A percentile compares a stretch with the other conserved stretches of the same genome.
These are phyloP conservation scores for Chimonanthus salicifolius DNA, from an alignment of 164 flowering plant genomes.

Conservation along the genomic window DNA sequence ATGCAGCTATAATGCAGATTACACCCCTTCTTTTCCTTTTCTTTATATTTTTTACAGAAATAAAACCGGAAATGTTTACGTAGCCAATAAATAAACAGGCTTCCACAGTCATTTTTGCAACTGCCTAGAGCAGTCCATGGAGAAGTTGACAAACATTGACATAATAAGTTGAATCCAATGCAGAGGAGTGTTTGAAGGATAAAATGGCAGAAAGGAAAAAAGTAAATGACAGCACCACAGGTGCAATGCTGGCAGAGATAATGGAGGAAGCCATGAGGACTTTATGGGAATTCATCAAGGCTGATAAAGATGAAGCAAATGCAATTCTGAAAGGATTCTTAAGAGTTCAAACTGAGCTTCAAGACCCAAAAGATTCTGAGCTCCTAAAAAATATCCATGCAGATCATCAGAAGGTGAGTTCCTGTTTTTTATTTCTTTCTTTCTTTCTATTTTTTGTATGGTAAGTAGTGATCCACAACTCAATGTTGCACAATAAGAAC, in stretches of 20 bases:
- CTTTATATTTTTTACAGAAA: too few relatives aligned
- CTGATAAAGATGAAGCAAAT: constrained; percentile 41
- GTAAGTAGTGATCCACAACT: too few relatives aligned
- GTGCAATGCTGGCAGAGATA: constrained; percentile 26
- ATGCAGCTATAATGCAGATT: too few relatives aligned
- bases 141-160: background rate
- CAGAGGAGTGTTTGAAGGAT: constrained; percentile 51
- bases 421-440: background rate
- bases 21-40: too few relatives aligned
- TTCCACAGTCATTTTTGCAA: too few relatives aligned
- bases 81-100: too few relatives aligned
- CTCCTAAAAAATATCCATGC: constrained; percentile 38
- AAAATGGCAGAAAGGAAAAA: constrained; percentile 25
- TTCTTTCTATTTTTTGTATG: background rate
- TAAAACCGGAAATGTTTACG: too few relatives aligned
- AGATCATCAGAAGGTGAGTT: constrained; percentile 56
- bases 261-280: constrained; percentile 52
- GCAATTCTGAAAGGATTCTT: constrained; percentile 22
- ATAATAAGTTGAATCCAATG: constrained; percentile 2
- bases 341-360: constrained; percentile 28
- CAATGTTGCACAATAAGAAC: too few relatives aligned
- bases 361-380: constrained; percentile 35
- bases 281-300: constrained; percentile 59
- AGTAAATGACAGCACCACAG: constrained; percentile 34
- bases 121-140: too few relatives aligned